Base-by-base conservation (phyloP, 2,329 filamentous ascomycete species). In the Fusarium sp. region DNA sequence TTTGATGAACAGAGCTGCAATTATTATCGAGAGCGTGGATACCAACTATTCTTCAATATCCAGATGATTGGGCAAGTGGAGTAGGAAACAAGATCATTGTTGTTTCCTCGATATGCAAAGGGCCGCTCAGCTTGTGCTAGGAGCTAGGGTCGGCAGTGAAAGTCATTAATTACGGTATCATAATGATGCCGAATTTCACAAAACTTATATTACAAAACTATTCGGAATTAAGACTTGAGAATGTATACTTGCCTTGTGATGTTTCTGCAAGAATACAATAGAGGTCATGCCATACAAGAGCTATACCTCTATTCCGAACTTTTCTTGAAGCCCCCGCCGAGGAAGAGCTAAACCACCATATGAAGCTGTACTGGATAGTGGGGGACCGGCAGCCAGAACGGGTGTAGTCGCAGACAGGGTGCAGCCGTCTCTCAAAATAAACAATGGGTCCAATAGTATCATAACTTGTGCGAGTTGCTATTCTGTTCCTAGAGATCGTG, bases 371-470 rank as follows among this genome's bases (percentile, higher is more conserved):
- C 28, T 34, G 31, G 48, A 55, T 55, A 43, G 54, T 52, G 55
- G 46, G 43, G 55, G 33, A 42, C 28, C 28, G 36, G 15, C 26
- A 36, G 39, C 55, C 46, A 44, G 42, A 28, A 55, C n/a, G 42
- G 42, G 52, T 28, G 43, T 55, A 63, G 44, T 40, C 45, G 43
- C 49, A 66, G 31, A 18, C 26, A 34, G 40, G 43, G 46, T 18
- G 34, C 22, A 43, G 65, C 33, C 57, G 42, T 46, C 65, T 68
- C 46, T 51, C 45, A 38, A 45, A 61, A 61, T 51, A 66, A 57
- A 66, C n/a, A 44, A 52, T 40, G 58, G 46, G 51, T 18, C 61
- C 26, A 40, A 48, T 36, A 28, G 43, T 24, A 42, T 52, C 42
- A 42, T 46, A 31, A 33, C 24, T 36, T 39, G 20, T 46, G 42